phyloP scores from a whole-genome alignment of 2,329 filamentous ascomycete genomes.

The Aspergillus sergii region DNA sequence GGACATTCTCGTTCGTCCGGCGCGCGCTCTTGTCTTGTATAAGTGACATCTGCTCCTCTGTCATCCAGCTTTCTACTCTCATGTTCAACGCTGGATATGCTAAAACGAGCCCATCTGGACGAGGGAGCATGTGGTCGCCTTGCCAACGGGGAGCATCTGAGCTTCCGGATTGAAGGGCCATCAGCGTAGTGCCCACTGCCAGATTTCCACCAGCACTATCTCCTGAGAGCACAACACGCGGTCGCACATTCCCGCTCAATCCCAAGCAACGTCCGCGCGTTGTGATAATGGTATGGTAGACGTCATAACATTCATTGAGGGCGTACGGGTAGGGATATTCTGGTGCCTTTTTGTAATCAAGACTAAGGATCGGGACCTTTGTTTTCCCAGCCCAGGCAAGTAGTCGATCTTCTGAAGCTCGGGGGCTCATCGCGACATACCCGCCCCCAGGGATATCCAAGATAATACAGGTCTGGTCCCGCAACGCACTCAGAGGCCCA shows the following conservation, averaged over 20 bases:
- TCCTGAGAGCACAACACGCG: slow-evolving; percentile 72
- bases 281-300: slow-evolving; percentile 73
- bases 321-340: slow-evolving; percentile 85
- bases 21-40: slow-evolving; percentile 81
- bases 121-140: slow-evolving; percentile 64
- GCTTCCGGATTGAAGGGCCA: slow-evolving; percentile 78
- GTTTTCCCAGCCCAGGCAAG: slow-evolving; percentile 89
- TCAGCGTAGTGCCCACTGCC: slow-evolving; percentile 77
- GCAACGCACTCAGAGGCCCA: slow-evolving; percentile 76
- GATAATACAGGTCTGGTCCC: slow-evolving; percentile 75
- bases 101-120: slow-evolving; percentile 78
- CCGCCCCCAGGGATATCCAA: slow-evolving; percentile 92
- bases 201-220: slow-evolving; percentile 84
- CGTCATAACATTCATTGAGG: slow-evolving; percentile 84
- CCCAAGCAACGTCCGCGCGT: slow-evolving; percentile 76
- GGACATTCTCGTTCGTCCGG: slow-evolving; percentile 74
- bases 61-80: slow-evolving; percentile 99
- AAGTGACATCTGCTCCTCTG: slow-evolving; percentile 92
- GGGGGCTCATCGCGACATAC: slow-evolving; percentile 95
- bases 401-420: slow-evolving; percentile 90
- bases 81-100: slow-evolving; percentile 92
- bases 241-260: slow-evolving; percentile 65
- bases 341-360: slow-evolving; percentile 88
- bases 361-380: slow-evolving; percentile 82
- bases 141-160: slow-evolving; percentile 59